Base-by-base conservation (phyloP, 164 flowering plant genomes). In the Piper betle region DNA sequence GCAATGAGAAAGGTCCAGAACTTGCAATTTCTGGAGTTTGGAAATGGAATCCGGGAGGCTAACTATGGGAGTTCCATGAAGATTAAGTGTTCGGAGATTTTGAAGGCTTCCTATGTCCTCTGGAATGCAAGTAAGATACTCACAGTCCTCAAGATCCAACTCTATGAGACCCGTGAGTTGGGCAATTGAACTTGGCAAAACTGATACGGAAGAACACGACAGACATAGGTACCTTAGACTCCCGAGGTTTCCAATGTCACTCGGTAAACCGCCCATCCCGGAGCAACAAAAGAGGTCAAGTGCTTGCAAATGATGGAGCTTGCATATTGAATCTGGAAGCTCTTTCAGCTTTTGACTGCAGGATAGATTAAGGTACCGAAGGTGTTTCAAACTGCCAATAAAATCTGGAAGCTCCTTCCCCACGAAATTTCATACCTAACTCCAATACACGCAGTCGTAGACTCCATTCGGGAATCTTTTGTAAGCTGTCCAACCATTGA, bases 341-440 rank as follows among this genome's bases (percentile, higher is more conserved):
- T 39, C 38, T 38, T 37, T 13, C n/a, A 37, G 3, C 37, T 9
- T 7, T 3, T 19, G 10, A 8, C 6, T 2, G 0, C 37, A 7
- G 41, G 64, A 60, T 50, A 59, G 59, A 33, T 54, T 17, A 6
- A 66, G 59, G 41, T 40, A 66, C 12, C 63, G 58, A 25, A 66
- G 54, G 54, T 53, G 63, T 33, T 53, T 54, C 58, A 66, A 39
- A 33, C 55, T 37, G 6, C 61, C 64, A 37, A 67, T 61, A 7
- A 61, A 55, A 18, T 55, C 11, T 37, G 69, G 69, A 39, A 66
- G 43, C n/a, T 53, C 56, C 19, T 16, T 0, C 18, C 7, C 9
- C 18, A 6, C 18, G 18, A 20, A 13, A 18, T 20, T 25, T 25
- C 33, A n/a, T 2, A 55, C 60, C 33, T 40, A 66, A 37, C 8